These are phyloP conservation scores for Cordyceps pruinosa DNA, from an alignment of 2,329 filamentous ascomycete genomes.

Conservation along the genomic window DNA sequence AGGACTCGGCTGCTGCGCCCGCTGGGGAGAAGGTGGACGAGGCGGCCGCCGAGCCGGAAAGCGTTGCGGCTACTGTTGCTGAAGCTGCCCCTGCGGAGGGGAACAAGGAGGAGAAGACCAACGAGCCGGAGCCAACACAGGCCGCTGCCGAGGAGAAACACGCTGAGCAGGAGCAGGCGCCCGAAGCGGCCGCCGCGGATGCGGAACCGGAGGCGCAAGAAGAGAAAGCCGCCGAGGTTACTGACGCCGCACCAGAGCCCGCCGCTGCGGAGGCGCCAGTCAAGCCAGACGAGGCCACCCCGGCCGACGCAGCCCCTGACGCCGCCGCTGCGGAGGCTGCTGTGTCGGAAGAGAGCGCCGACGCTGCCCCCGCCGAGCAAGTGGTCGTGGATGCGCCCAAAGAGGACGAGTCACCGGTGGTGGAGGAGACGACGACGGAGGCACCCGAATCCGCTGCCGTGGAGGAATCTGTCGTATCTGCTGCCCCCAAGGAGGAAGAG, in stretches of 20 bases:
- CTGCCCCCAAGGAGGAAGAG: not conserved
- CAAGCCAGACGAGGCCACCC: not conserved
- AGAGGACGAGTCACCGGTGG: not conserved
- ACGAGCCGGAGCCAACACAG: not conserved
- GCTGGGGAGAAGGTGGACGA: no score
- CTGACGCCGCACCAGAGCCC: conserved; percentile 9
- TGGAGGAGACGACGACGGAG: not conserved
- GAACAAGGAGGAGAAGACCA: not conserved
- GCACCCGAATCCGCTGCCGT: not conserved
- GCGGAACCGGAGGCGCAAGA: not conserved
- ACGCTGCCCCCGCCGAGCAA: not conserved
- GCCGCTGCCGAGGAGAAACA: conserved; percentile 4
- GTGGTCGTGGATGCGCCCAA: not conserved
- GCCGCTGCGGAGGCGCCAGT: not conserved
- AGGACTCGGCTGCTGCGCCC: no score
- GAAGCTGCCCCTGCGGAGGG: not conserved
- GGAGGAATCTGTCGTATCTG: conserved; percentile 4
- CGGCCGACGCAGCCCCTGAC: conserved; percentile 1
- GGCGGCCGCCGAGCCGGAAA: not conserved
- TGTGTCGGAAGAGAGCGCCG: not conserved
- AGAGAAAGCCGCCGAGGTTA: not conserved
- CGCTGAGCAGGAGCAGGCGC: not conserved
- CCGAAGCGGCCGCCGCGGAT: not conserved
- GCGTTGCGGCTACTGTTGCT: not conserved
- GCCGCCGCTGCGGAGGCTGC: conserved; percentile 3